These are phyloP conservation scores for Saururus chinensis DNA, from an alignment of 164 flowering plant species.

Conservation along the genomic window DNA sequence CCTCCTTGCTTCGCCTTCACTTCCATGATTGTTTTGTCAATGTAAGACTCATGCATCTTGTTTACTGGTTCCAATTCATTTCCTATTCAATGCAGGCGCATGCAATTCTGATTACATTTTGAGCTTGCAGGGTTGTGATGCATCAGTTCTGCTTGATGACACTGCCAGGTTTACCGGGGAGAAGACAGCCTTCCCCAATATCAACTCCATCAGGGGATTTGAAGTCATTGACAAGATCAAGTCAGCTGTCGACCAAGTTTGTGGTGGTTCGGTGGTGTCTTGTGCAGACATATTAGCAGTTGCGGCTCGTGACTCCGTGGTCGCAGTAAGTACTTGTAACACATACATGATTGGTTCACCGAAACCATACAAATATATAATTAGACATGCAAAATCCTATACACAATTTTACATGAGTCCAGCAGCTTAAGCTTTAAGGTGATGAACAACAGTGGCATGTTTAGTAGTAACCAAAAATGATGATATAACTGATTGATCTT, in stretches of 20 bases:
- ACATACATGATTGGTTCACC: not conserved
- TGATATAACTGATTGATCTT: too few species aligned
- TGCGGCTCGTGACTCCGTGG: slow-evolving; percentile 5
- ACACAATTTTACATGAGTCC: too few species aligned
- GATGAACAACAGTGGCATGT: too few species aligned
- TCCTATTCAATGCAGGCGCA: too few species aligned
- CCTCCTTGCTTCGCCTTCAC: slow-evolving; percentile 34
- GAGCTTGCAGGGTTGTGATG: slow-evolving; percentile 7
- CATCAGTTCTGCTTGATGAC: slow-evolving; percentile 7
- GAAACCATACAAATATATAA: too few species aligned
- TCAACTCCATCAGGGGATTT: slow-evolving; percentile 3
- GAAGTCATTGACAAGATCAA: slow-evolving; percentile 7
- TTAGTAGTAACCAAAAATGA: too few species aligned
- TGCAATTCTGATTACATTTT: too few species aligned
- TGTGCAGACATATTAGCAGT: slow-evolving; percentile 10
- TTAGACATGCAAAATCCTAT: too few species aligned
- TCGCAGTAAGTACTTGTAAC: not conserved
- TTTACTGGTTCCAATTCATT: not conserved
- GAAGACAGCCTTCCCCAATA: slow-evolving; percentile 7
- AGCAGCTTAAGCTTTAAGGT: too few species aligned
- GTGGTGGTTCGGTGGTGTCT: not conserved
- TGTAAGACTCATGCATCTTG: slow-evolving; percentile 5
- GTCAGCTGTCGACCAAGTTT: not conserved
- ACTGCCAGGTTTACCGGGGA: slow-evolving; percentile 7
- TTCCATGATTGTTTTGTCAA: slow-evolving; percentile 38